Conservation (phyloP, 148 eudicot species). For the Camellia japonica region DNA sequence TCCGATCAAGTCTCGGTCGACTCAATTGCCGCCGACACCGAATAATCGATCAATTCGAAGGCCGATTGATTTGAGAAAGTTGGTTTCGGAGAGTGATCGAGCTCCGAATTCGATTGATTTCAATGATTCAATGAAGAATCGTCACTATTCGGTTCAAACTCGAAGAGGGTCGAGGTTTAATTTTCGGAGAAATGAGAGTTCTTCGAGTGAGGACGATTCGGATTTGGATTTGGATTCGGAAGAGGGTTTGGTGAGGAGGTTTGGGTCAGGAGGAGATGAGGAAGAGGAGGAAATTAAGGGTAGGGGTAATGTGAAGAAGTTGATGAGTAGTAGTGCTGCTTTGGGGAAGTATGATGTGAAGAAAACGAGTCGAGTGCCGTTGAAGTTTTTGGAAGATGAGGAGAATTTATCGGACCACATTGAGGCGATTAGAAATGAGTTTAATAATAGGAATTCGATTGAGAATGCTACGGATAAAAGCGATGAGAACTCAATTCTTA, state of each 20-base stretch:
- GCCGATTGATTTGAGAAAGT: constrained; percentile 39
- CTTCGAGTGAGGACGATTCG: constrained; percentile 32
- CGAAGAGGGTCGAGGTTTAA: constrained; percentile 21
- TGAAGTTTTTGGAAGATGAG: constrained; percentile 57
- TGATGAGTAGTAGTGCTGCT: constrained; percentile 71
- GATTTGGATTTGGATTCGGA: constrained; percentile 23
- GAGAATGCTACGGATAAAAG: constrained; percentile 20
- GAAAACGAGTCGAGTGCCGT: constrained; percentile 42
- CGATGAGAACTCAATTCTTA: constrained; percentile 46
- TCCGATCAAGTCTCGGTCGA: constrained; percentile 30
- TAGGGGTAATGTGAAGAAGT: constrained; percentile 30
- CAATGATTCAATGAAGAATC: constrained; percentile 23
- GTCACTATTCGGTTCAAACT: constrained; percentile 39
- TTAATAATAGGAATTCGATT: constrained; percentile 36
- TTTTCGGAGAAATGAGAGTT: constrained; percentile 35
- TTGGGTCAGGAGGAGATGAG: constrained; percentile 18
- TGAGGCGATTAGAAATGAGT: constrained; percentile 50
- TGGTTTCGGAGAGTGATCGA: constrained; percentile 19
- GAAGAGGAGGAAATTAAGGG: constrained; percentile 28
- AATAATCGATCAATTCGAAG: constrained; percentile 15
- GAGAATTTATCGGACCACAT: constrained; percentile 42
- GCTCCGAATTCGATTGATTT: constrained; percentile 18
- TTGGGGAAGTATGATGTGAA: constrained; percentile 74
- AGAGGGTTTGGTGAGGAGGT: constrained; percentile 22
- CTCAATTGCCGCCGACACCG: constrained; percentile 4